A percentile compares a stretch with the other conserved stretches of the same genome.
Evolutionary conservation across 768 basidiomycete genomes (phyloP).

Genomic region (Agrocybe praecox): DNA sequence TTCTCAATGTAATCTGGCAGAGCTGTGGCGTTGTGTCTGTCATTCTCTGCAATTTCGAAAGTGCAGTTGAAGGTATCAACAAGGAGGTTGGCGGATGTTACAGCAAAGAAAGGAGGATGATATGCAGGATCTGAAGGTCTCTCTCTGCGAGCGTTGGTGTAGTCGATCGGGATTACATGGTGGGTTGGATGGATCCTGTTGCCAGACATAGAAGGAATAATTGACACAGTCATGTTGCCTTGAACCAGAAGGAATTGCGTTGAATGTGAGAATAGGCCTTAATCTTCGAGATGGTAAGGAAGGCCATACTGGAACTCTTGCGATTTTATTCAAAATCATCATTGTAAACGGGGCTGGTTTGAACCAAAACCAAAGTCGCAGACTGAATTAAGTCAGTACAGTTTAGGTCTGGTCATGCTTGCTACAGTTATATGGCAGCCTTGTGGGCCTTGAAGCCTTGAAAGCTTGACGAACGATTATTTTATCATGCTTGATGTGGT

Average conservation of each 20-base stretch:
- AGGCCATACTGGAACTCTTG: not conserved
- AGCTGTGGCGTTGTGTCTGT: not conserved
- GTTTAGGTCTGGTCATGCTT: too few species aligned
- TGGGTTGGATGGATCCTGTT: not conserved
- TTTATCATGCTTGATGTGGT: too few species aligned
- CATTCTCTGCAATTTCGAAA: not conserved
- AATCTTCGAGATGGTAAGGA: not conserved
- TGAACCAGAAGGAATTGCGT: not conserved
- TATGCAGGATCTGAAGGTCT: not conserved
- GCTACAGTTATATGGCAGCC: too few species aligned
- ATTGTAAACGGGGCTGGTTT: not conserved
- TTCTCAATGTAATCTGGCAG: constrained; percentile 18
- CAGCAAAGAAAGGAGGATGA: constrained; percentile 10
- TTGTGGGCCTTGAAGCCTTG: too few species aligned
- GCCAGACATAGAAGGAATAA: not conserved
- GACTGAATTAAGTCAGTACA: too few species aligned
- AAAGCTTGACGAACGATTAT: too few species aligned
- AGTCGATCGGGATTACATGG: not conserved
- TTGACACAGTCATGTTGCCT: constrained; percentile 1
- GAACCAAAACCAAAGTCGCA: too few species aligned
- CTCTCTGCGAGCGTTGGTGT: not conserved
- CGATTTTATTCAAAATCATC: not conserved
- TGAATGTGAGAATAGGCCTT: not conserved
- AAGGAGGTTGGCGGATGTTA: constrained; percentile 3
- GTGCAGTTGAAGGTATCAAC: constrained; percentile 5